Evolutionary conservation across 108 stramenopile species (phyloP).

Genomic region (Cyclotella choctawhatcheeana): DNA sequence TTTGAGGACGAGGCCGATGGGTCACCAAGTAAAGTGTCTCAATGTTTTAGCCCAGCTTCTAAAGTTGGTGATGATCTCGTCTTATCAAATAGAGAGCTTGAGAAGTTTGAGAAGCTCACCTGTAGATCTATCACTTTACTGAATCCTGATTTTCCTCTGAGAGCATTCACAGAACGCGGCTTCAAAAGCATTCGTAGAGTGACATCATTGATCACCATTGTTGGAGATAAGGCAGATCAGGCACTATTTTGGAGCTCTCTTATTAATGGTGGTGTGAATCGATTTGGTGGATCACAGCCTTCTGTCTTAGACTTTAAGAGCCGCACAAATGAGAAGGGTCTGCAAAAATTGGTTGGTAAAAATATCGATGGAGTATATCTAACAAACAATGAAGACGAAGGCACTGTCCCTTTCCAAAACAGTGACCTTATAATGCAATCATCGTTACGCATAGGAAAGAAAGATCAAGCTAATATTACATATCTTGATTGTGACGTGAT

Average conservation of each 20-base stretch:
- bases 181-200: slow-evolving; percentile 41
- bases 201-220: slow-evolving; percentile 39
- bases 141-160: slow-evolving; percentile 55
- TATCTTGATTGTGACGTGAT: slow-evolving; percentile 58
- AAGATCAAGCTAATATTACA: not conserved
- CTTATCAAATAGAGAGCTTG: not conserved
- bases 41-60: slow-evolving; percentile 40
- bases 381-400: not conserved
- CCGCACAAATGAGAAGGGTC: not conserved
- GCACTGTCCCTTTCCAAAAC: slow-evolving; percentile 1
- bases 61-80: slow-evolving; percentile 17
- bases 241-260: slow-evolving; percentile 49
- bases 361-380: slow-evolving; percentile 4
- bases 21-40: slow-evolving; percentile 30
- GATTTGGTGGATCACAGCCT: not conserved
- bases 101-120: slow-evolving; percentile 5
- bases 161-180: slow-evolving; percentile 38
- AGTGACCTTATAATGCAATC: not conserved
- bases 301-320: not conserved
- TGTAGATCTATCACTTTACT: slow-evolving; percentile 49
- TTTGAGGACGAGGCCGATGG: slow-evolving; percentile 47
- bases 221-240: slow-evolving; percentile 45
- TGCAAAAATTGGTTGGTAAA: slow-evolving; percentile 5
- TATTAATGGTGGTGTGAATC: slow-evolving; percentile 39
- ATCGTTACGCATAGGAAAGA: not conserved